phyloP scores from a whole-genome alignment of 139 green algal species.

The Chlorella sp. region DNA sequence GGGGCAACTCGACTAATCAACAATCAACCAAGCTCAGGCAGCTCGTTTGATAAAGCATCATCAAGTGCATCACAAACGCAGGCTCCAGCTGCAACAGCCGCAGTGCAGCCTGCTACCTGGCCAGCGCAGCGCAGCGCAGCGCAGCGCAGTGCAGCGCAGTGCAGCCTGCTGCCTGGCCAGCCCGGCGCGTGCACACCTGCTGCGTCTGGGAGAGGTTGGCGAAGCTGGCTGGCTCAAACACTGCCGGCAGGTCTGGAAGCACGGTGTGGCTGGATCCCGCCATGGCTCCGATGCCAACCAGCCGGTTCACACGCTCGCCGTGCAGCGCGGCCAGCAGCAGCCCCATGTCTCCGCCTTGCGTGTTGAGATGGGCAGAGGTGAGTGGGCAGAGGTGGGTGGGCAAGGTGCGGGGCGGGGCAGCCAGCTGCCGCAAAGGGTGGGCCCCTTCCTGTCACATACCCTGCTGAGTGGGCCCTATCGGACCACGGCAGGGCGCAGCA shows the following conservation, averaged over 20 bases:
- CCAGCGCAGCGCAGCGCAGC: no score
- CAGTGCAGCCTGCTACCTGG: neutral
- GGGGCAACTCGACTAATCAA: no score
- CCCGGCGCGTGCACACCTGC: neutral
- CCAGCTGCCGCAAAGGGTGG: neutral
- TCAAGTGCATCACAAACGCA: no score
- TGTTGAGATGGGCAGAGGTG: no score
- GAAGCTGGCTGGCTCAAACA: constrained; percentile 11
- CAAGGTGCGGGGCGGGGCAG: neutral
- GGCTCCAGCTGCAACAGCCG: no score
- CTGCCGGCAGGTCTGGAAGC: constrained; percentile 58
- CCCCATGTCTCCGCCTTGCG: neutral
- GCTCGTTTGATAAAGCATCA: no score
- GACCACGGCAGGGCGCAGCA: neutral
- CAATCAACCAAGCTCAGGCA: no score
- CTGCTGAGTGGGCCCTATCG: no score
- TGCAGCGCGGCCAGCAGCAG: constrained; percentile 15
- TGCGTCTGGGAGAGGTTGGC: neutral
- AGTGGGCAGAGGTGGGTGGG: neutral
- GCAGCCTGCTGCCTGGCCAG: neutral
- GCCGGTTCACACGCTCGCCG: neutral
- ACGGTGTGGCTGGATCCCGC: neutral
- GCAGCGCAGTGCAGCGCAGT: neutral
- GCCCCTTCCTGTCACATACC: no score
- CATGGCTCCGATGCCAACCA: constrained; percentile 4